Evolutionary conservation across 805 yeast species (phyloP).

Genomic region (Starmerella geochares): DNA sequence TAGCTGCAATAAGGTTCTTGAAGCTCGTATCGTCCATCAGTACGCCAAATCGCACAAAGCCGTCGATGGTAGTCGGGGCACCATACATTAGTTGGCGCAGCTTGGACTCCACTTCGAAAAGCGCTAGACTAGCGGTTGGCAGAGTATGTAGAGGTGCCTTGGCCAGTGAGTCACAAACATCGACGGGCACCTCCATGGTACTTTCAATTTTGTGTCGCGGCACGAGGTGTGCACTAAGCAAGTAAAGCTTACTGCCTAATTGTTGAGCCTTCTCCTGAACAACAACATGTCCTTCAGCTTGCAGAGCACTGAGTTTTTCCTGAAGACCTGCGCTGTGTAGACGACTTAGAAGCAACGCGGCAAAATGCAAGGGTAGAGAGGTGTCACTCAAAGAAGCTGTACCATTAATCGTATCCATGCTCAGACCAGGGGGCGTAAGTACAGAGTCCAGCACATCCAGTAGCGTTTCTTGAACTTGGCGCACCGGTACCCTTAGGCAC

Average conservation of each 20-base stretch:
- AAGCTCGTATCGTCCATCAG: slow-evolving; percentile 57
- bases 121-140: slow-evolving; percentile 32
- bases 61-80: slow-evolving; percentile 7
- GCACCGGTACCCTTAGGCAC: slow-evolving; percentile 29
- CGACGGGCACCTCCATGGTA: slow-evolving; percentile 24
- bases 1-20: slow-evolving; percentile 52
- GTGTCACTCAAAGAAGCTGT: slow-evolving; percentile 31
- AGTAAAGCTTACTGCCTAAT: slow-evolving; percentile 52
- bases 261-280: slow-evolving; percentile 50
- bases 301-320: slow-evolving; percentile 35
- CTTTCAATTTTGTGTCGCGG: slow-evolving; percentile 33
- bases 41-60: slow-evolving; percentile 30
- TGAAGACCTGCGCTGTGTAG: slow-evolving; percentile 49
- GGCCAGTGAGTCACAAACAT: slow-evolving; percentile 13
- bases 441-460: slow-evolving; percentile 64
- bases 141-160: slow-evolving; percentile 16
- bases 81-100: slow-evolving; percentile 4
- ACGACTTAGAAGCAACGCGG: slow-evolving; percentile 48
- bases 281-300: slow-evolving; percentile 36
- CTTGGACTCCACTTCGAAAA: slow-evolving; percentile 40
- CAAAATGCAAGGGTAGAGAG: slow-evolving; percentile 44
- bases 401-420: slow-evolving; percentile 24
- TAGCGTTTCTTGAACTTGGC: slow-evolving; percentile 45
- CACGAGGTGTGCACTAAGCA: slow-evolving; percentile 43
- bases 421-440: slow-evolving; percentile 40